A percentile compares a stretch with the other conserved stretches of the same genome.
Evolutionary conservation across 2,329 filamentous ascomycete species (phyloP).

Genomic region (Trichoderma guizhouense): DNA sequence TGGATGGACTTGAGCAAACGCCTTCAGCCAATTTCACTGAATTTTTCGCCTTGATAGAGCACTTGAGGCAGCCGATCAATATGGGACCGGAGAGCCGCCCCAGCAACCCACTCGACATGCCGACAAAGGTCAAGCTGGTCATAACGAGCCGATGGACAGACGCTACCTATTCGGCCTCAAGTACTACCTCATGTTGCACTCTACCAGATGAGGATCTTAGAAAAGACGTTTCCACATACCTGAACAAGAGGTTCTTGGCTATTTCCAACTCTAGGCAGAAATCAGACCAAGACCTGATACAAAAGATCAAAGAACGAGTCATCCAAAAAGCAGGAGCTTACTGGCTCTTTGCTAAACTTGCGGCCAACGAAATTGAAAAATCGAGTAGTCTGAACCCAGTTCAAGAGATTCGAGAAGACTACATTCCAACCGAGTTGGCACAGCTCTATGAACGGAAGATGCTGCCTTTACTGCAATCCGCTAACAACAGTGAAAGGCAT

Average conservation of each 20-base stretch:
- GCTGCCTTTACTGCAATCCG: slow-evolving; percentile 23
- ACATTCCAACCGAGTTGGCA: slow-evolving; percentile 18
- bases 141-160: slow-evolving; percentile 13
- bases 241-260: slow-evolving; percentile 6
- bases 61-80: slow-evolving; percentile 6
- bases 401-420: not conserved
- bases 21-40: not conserved
- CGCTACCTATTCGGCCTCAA: not conserved
- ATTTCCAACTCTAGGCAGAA: not conserved
- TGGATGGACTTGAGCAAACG: slow-evolving; percentile 26
- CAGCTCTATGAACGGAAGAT: slow-evolving; percentile 21
- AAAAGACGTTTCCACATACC: slow-evolving; percentile 7
- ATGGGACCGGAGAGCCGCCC: not conserved
- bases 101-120: not conserved
- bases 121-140: slow-evolving; percentile 17
- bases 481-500: slow-evolving; percentile 18
- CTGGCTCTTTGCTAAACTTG: slow-evolving; percentile 22
- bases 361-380: slow-evolving; percentile 17
- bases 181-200: slow-evolving; percentile 4
- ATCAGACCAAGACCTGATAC: not conserved
- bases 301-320: slow-evolving; percentile 10
- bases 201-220: not conserved
- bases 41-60: slow-evolving; percentile 10
- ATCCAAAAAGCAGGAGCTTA: slow-evolving; percentile 18
- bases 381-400: not conserved